These are phyloP conservation scores for Achaetomium macrosporum DNA, from an alignment of 2,329 filamentous ascomycete species.

Conservation along the genomic window DNA sequence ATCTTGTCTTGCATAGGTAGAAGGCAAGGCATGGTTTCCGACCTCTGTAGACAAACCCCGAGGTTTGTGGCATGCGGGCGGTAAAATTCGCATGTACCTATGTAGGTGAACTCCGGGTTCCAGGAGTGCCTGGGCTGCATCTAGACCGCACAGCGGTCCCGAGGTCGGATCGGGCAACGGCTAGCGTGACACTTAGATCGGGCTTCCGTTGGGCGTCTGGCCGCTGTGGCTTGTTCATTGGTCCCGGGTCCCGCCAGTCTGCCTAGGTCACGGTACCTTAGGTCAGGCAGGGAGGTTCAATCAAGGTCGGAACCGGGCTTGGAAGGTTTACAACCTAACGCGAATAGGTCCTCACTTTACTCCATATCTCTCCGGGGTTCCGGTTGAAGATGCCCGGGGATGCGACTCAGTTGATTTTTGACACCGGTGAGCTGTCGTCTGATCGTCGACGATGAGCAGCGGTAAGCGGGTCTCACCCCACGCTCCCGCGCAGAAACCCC, in stretches of 20 bases:
- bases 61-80: too few species aligned
- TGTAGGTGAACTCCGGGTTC: too few species aligned
- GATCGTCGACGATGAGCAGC: background rate
- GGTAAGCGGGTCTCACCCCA: constrained; percentile 2
- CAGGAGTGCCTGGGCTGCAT: too few species aligned
- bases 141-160: background rate
- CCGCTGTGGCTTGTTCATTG: background rate
- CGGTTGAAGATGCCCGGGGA: background rate
- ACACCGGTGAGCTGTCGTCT: too few species aligned
- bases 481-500: background rate
- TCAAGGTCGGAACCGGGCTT: background rate
- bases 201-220: constrained; percentile 2
- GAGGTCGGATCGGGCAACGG: background rate
- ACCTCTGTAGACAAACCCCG: too few species aligned
- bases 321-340: background rate
- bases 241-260: background rate
- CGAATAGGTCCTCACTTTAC: too few species aligned
- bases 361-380: background rate
- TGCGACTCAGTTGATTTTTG: too few species aligned
- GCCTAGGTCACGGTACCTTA: background rate
- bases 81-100: too few species aligned
- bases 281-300: background rate
- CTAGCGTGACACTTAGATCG: background rate
- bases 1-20: too few species aligned
- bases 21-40: too few species aligned